Evolutionary conservation across 495 filamentous ascomycete genomes (phyloP), one percentile per base, ranked within the genome.

Genomic region (Aspergillus sclerotioniger): DNA sequence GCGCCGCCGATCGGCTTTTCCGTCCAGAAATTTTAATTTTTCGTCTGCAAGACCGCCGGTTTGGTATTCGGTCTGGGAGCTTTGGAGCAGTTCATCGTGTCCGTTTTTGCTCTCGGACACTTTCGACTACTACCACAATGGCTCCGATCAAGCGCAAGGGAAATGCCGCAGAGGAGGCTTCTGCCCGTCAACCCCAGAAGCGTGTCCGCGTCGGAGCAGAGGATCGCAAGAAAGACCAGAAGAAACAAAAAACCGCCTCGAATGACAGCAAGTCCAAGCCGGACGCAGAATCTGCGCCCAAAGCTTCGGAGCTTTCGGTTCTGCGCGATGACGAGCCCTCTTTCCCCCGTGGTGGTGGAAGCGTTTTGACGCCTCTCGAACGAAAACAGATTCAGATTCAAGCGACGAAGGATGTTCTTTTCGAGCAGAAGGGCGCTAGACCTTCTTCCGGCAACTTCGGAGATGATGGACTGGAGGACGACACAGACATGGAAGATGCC

Each of bases 321-420:
- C 63, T 87, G 50, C 86, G 84, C 63, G 86, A 90, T 58, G 93
- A 97, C 51, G 94, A 96, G 63, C 83, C 84, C 4, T 74, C 92
- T 28, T 98, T 98, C 68, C 94, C 95, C 67, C 84, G 94, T 78
- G 94, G 94, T 53, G 95, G 94, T 54, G 94, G 82, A 13, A 94
- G 90, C 68, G 80, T 95, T 46, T 76, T 98, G 71, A 96, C 94
- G 8, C 92, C 94, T 21, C 80, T 98, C 51, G 94, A 98, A 69
- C 86, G 94, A 62, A 96, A 96, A 76, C 90, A 98, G 72, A 96
- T 98, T 63, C 89, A 94, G 64, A 90, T 94, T 58, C 88, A 98
- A 72, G 94, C 94, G 29, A 92, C 85, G 61, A 84, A 87, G 65
- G 94, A 98, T 80, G 92, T 93, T 21, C 79, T 98, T 8, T 97